Evolutionary conservation across 163 green algal species (phyloP), one percentile per base, ranked within the genome.

Genomic region (Volvox carteri): DNA sequence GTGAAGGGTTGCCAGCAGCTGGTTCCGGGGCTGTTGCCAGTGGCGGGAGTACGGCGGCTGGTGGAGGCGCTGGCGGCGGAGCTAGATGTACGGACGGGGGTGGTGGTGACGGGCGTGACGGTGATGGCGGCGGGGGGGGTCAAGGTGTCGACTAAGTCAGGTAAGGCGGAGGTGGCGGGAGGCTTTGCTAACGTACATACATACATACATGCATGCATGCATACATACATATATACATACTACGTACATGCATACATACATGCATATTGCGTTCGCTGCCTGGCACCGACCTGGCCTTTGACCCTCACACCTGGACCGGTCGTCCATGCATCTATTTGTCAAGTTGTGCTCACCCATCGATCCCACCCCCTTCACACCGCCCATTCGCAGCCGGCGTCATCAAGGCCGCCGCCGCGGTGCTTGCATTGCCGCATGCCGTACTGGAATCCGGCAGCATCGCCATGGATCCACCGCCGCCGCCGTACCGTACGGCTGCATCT

Each of bases 361-460:
- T 12, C 54, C 5, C 7, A 65, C 5, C 54, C 2, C 8, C 16
- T 16, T 65, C 28, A 21, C 1, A 16, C 72, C 42, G 28, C 19
- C n/a, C 44, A 12, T 9, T 14, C 23, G 35, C 81, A 87, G 81
- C 65, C 19, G 81, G 65, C 65, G 16, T 28, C 35, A 62, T 88
- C 50, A 75, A 33, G 39, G 83, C 68, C 37, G n/a, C 83, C 1
- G 83, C 83, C 2, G 83, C 83, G 0, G 50, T 88, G 6, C 50
- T 88, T 25, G 83, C 83, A 2, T 67, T 88, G 48, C 83, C 83
- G 7, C 83, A 83, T 37, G 33, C 83, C 12, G 67, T 78, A 0
- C 48, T 88, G 35, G 35, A 60, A 18, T 54, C 81, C 11, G 81
- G 81, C 44, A 28, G 14, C 68, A 81, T 88, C 14, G 9, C 70